Percentiles rank a stretch among this genome's conserved stretches.
These are phyloP conservation scores for Aspergillus fijiensis DNA, from an alignment of 2,329 filamentous ascomycete species.

Conservation along the genomic window DNA sequence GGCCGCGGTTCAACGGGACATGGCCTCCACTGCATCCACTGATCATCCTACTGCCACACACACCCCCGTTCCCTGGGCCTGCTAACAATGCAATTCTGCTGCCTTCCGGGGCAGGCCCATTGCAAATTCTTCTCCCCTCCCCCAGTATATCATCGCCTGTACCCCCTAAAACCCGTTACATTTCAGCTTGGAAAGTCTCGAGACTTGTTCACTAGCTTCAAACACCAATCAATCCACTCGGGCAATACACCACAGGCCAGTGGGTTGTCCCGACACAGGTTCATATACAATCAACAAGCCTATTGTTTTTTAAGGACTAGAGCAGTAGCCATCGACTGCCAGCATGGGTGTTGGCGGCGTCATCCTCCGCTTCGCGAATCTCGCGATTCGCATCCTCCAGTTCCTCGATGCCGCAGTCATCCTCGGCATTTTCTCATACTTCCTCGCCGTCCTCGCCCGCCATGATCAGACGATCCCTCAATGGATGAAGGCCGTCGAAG, in stretches of 20 bases:
- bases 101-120: constrained; percentile 16
- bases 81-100: constrained; percentile 22
- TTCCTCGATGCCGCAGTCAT: constrained; percentile 72
- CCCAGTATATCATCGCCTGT: constrained; percentile 7
- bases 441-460: constrained; percentile 69
- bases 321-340: constrained; percentile 9
- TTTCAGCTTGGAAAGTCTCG: not conserved
- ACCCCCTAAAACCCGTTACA: not conserved
- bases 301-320: not conserved
- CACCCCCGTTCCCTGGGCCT: constrained; percentile 14
- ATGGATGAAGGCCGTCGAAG: constrained; percentile 71
- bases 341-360: constrained; percentile 61
- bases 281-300: not conserved
- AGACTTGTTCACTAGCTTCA: no score
- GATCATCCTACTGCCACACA: constrained; percentile 19
- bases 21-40: constrained; percentile 17
- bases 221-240: no score
- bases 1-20: constrained; percentile 1
- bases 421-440: constrained; percentile 80
- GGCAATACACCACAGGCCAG: not conserved
- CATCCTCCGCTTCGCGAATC: constrained; percentile 67
- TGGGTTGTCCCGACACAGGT: not conserved
- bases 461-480: constrained; percentile 63
- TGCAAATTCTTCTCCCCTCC: constrained; percentile 11
- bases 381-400: constrained; percentile 70